Evolutionary conservation across 495 filamentous ascomycete genomes (phyloP), one percentile per base, ranked within the genome.

Genomic region (Hypoxylon perforatum): DNA sequence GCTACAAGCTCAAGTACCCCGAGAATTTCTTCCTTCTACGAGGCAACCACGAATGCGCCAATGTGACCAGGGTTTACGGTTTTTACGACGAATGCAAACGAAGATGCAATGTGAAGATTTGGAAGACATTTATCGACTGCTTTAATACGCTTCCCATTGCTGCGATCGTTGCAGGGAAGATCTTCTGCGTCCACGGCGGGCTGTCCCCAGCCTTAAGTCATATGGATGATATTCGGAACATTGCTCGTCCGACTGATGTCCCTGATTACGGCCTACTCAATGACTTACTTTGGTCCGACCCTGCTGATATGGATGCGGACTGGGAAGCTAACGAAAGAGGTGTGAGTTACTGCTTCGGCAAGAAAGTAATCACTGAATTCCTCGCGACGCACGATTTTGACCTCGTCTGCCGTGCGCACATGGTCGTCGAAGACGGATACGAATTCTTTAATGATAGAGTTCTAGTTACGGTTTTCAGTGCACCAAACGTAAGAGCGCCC

Each of bases 51-150:
- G 95, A 99, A 75, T 97, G 96, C 78, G 95, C 96, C 73, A 99
- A 98, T 70, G 96, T 99, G 36, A 99, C 95, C 15, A 86, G 95
- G 36, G 95, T 99, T 17, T 99, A 99, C 76, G 95, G 95, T 8
- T 99, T 99, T 77, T 99, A 99, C 81, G 95, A 99, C 72, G 95
- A 99, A 71, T 99, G 95, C 84, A 99, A 99, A 78, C 86, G 95
- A 68, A 85, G 95, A 59, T 97, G 93, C 80, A 98, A 96, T 75
- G 91, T 99, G 73, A 99, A 99, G 81, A 88, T 97, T 52, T 99
- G 95, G 95, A 99, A 98, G 83, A 94, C 92, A 0, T 99, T 99
- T 74, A 87, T 99, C 48, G 95, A 99, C 75, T 96, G 92, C 14
- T 99, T 99, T 83, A 99, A 99, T 75, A 91, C 88, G 21, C 86